Evolutionary conservation across 2,329 filamentous ascomycete species (phyloP).

Genomic region (Madurella mycetomatis): DNA sequence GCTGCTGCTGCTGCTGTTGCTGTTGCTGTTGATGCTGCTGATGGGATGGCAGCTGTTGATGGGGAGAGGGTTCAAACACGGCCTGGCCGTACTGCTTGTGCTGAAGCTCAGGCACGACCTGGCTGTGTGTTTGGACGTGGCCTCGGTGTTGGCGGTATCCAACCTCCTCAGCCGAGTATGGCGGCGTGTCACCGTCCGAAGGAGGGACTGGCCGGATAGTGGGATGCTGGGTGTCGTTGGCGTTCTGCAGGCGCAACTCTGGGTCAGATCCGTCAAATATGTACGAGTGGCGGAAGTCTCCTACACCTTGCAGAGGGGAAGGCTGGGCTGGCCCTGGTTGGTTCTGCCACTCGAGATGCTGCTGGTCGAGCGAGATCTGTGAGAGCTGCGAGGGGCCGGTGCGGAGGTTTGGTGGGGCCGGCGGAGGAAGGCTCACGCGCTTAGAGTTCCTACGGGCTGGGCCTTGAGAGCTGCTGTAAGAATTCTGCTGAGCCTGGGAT

Average conservation of each 20-base stretch:
- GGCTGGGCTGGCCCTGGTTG: slow-evolving; percentile 33
- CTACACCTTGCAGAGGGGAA: slow-evolving; percentile 44
- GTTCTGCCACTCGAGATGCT: slow-evolving; percentile 33
- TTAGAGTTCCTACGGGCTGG: slow-evolving; percentile 54
- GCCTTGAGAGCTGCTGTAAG: slow-evolving; percentile 47
- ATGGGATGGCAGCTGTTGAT: slow-evolving; percentile 29
- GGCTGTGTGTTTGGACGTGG: slow-evolving; percentile 33
- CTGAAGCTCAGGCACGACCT: slow-evolving; percentile 35
- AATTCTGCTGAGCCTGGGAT: slow-evolving; percentile 29
- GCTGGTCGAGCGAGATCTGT: slow-evolving; percentile 36
- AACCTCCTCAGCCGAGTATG: slow-evolving; percentile 43
- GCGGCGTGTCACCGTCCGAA: slow-evolving; percentile 40
- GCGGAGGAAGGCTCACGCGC: slow-evolving; percentile 46
- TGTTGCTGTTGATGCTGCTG: slow-evolving; percentile 9
- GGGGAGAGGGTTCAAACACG: slow-evolving; percentile 39
- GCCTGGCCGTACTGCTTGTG: slow-evolving; percentile 38
- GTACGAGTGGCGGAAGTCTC: slow-evolving; percentile 34
- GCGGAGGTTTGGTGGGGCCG: slow-evolving; percentile 38
- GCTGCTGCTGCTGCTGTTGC: slow-evolving; percentile 1
- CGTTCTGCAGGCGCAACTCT: slow-evolving; percentile 38
- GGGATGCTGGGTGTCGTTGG: slow-evolving; percentile 35
- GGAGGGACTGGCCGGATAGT: slow-evolving; percentile 47
- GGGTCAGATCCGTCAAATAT: slow-evolving; percentile 38
- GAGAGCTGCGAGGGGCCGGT: slow-evolving; percentile 38
- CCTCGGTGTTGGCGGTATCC: slow-evolving; percentile 39